A percentile compares a stretch with the other conserved stretches of the same genome.
phyloP scores from a whole-genome alignment of 179 eudicot genomes.

The Camellia oleifera region DNA sequence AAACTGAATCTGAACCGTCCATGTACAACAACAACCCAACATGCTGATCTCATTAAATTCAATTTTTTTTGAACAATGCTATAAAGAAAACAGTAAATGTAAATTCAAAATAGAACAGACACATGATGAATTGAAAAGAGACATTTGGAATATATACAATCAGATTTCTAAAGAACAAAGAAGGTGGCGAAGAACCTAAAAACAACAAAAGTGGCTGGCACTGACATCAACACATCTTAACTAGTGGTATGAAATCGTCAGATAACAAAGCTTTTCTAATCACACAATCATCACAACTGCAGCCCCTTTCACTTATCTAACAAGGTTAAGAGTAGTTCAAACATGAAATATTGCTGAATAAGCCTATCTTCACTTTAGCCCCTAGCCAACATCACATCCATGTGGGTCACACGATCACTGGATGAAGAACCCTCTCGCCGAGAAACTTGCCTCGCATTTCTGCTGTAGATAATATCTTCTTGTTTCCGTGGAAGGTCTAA shows the following conservation, averaged over 20 bases:
- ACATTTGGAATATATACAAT: background rate
- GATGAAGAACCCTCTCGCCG: constrained; percentile 30
- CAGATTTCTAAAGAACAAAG: background rate
- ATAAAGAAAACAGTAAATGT: background rate
- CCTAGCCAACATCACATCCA: constrained; percentile 85
- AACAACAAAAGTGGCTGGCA: background rate
- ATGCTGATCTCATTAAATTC: too few relatives aligned
- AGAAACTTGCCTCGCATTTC: background rate
- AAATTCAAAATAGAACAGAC: background rate
- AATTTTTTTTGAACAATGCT: background rate
- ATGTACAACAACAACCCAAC: too few relatives aligned
- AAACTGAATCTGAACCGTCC: too few relatives aligned
- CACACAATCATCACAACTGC: background rate
- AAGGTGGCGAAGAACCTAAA: background rate
- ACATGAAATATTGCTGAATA: background rate
- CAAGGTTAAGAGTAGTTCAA: background rate
- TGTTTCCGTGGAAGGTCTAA: constrained; percentile 30
- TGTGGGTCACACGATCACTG: constrained; percentile 16
- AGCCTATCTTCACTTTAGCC: constrained; percentile 40
- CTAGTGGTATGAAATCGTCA: background rate
- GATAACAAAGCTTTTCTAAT: background rate
- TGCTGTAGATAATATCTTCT: constrained; percentile 8
- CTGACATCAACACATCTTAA: background rate
- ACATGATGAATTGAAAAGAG: background rate
- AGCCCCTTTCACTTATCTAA: background rate